A percentile compares a stretch with the other conserved stretches of the same genome.
These are phyloP conservation scores for Tuber melanosporum DNA, from an alignment of 495 filamentous ascomycete species.

Conservation along the genomic window DNA sequence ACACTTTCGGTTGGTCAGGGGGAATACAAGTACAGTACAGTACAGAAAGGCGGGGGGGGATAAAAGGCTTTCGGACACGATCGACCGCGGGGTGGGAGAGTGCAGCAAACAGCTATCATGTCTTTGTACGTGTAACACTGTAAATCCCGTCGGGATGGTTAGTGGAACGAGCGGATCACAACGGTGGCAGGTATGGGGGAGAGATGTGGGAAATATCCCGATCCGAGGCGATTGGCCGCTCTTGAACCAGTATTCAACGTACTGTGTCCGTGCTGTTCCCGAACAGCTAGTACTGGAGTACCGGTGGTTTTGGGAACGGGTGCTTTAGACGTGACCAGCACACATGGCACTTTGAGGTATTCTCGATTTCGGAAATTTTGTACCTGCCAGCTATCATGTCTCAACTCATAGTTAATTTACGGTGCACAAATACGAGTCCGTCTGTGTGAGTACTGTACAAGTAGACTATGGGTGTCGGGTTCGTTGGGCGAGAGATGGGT, in stretches of 20 bases:
- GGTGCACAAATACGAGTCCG: neutral
- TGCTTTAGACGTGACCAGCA: neutral
- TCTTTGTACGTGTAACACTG: conserved; percentile 24
- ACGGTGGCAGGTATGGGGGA: neutral
- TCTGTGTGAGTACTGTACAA: neutral
- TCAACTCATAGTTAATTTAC: neutral
- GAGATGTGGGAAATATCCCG: neutral
- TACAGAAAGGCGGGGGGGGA: conserved; percentile 7
- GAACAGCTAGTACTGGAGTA: neutral
- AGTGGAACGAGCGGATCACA: conserved; percentile 33
- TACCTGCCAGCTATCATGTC: neutral
- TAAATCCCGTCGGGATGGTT: conserved; percentile 31
- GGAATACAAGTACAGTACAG: neutral
- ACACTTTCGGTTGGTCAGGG: neutral
- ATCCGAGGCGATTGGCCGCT: conserved; percentile 14
- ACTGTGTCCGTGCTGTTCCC: too few species aligned
- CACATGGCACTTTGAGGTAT: neutral
- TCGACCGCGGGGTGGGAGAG: conserved; percentile 9
- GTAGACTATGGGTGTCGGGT: neutral
- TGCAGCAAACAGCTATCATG: conserved; percentile 14
- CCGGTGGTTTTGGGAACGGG: neutral
- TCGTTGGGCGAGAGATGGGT: neutral
- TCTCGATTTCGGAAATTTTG: neutral
- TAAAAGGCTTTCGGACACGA: conserved; percentile 16
- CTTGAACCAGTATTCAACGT: neutral